These are phyloP conservation scores for Suillus clintonianus DNA, from an alignment of 768 basidiomycete genomes.

Conservation along the genomic window DNA sequence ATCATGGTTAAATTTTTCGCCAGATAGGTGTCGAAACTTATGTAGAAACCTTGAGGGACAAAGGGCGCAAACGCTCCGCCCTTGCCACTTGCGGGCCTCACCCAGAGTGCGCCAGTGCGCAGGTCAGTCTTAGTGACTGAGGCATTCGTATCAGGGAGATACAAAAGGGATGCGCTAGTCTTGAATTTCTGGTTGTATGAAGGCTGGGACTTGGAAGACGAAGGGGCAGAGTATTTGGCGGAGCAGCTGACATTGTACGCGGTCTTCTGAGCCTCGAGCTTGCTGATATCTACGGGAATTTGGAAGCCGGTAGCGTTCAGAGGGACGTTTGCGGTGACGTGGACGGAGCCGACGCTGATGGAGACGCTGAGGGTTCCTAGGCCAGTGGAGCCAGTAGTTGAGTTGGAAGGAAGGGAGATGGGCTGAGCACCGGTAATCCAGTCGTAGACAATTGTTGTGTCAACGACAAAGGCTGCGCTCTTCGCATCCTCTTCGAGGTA, in stretches of 20 bases:
- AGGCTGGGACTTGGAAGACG: slow-evolving; percentile 3
- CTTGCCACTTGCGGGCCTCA: slow-evolving; percentile 30
- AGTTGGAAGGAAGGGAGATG: slow-evolving; percentile 20
- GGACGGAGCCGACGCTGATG: slow-evolving; percentile 28
- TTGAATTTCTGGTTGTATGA: slow-evolving; percentile 31
- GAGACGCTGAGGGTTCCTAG: slow-evolving; percentile 26
- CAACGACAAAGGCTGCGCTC: slow-evolving; percentile 33
- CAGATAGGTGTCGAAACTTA: slow-evolving; percentile 57
- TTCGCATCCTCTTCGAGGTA: slow-evolving; percentile 45
- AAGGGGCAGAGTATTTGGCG: slow-evolving; percentile 26
- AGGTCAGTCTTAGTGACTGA: slow-evolving; percentile 51
- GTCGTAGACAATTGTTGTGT: slow-evolving; percentile 38
- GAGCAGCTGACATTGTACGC: slow-evolving; percentile 37
- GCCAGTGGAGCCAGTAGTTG: not conserved
- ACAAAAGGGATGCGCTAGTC: slow-evolving; percentile 36
- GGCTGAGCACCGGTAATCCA: slow-evolving; percentile 36
- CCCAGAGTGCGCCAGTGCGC: slow-evolving; percentile 46
- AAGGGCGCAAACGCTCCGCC: slow-evolving; percentile 36
- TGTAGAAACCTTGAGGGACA: slow-evolving; percentile 77
- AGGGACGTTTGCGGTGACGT: slow-evolving; percentile 31
- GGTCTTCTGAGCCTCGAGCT: slow-evolving; percentile 27
- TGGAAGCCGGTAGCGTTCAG: slow-evolving; percentile 40
- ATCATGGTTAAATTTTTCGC: slow-evolving; percentile 52
- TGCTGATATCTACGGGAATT: slow-evolving; percentile 34
- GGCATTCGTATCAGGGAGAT: slow-evolving; percentile 38